These are phyloP conservation scores for Lactarius deliciosus DNA, from an alignment of 768 basidiomycete species.

Conservation along the genomic window DNA sequence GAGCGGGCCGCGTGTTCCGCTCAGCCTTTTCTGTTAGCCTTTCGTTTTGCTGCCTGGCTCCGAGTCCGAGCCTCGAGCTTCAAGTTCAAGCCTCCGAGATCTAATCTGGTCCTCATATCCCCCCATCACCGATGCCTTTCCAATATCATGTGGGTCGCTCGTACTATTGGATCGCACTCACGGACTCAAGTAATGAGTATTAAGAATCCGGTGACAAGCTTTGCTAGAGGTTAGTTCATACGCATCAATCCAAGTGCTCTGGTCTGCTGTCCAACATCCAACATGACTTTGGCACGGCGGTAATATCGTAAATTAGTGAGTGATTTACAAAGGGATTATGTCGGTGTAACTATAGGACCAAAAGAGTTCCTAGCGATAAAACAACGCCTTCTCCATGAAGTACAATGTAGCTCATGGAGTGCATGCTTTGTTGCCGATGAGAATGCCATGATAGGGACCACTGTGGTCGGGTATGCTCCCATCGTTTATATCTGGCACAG, in stretches of 20 bases:
- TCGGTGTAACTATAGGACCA: neutral
- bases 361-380: neutral
- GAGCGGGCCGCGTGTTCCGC: neutral
- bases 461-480: conserved; percentile 49
- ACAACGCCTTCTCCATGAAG: neutral
- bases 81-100: too few relatives aligned
- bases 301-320: neutral
- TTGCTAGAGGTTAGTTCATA: neutral
- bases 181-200: neutral
- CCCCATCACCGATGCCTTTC: too few relatives aligned
- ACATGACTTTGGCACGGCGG: neutral
- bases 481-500: conserved; percentile 49
- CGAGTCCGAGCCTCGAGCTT: too few relatives aligned
- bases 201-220: too few relatives aligned
- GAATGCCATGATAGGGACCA: conserved; percentile 56
- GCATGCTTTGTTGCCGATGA: conserved; percentile 50
- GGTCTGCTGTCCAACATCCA: neutral
- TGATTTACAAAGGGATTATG: neutral
- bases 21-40: too few relatives aligned
- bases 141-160: too few relatives aligned
- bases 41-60: too few relatives aligned
- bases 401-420: conserved; percentile 21
- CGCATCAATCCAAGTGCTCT: neutral
- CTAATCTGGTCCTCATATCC: too few relatives aligned
- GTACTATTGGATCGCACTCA: too few relatives aligned